Evolutionary conservation across 129 eudicot species (phyloP).

Genomic region (carrot (Daucus carota)): DH1_v3.0 NC_030386.2:27521501-27522000

Average conservation of each 20-base stretch:
- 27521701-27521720: slow-evolving; percentile 34
- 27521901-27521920: neutral
- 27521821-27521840: neutral
- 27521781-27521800: slow-evolving; percentile 17
- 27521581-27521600: neutral
- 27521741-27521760: slow-evolving; percentile 12
- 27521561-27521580: neutral
- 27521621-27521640: slow-evolving; percentile 83
- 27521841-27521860: neutral
- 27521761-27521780: slow-evolving; percentile 12
- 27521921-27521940: neutral
- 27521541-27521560: neutral
- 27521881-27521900: neutral
- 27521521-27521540: neutral
- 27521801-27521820: neutral
- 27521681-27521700: slow-evolving; percentile 61
- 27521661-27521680: slow-evolving; percentile 79
- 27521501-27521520: slow-evolving; percentile 80
- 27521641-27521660: slow-evolving; percentile 86
- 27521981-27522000: neutral
- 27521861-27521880: neutral
- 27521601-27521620: slow-evolving; percentile 35
- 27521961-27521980: neutral
- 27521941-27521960: neutral
- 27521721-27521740: slow-evolving; percentile 39